Evolutionary conservation across 768 basidiomycete genomes (phyloP), one percentile per base, ranked within the genome.

Genomic region (Mrakia blollopis): DNA sequence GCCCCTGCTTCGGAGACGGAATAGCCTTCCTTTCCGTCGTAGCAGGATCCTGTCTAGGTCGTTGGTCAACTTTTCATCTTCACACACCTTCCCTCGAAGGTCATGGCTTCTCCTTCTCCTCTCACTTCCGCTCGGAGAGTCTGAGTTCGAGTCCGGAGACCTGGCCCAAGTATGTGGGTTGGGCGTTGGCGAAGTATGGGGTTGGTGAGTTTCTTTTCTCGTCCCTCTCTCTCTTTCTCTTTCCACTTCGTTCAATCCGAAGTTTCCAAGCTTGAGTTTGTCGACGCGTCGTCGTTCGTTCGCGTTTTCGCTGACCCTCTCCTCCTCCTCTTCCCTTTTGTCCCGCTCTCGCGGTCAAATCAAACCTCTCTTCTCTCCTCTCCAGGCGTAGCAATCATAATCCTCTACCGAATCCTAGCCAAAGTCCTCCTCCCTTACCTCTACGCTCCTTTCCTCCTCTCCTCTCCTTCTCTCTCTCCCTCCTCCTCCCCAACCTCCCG

Each of bases 1-100:
- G 96, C 80, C 96, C 96, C 2, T 98, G 96, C 84, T 99, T 97
- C 83, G 96, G 97, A 82, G 96, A 98, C 81, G 93, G 95, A 4
- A 95, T 98, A 71, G 94, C 96, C 0, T 91, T 94, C 79, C 85
- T 91, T n/a, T 90, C 92, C 35, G 94, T 94, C 60, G 86, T 92
- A 25, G 85, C 91, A 50, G 96, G 96, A n/a, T 85, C 86, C 28
- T 84, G 88, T 32, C 82, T 94, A 0, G 89, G 88, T 0, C 86
- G 88, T 62, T 97, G 94, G 94, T 39, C 37, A 5, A 3, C 39
- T 25, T 39, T 41, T 7, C 65, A 25, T n/a, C 84, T 68, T 37
- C 47, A 65, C 39, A 61, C 57, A 9, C 41, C 41, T 25, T 62
- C 62, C 9, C 65, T 35, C 47, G 32, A 61, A 14, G 25, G 30